Conservation (phyloP, 2,329 filamentous ascomycete genomes). For the Passalora sequoiae region DNA sequence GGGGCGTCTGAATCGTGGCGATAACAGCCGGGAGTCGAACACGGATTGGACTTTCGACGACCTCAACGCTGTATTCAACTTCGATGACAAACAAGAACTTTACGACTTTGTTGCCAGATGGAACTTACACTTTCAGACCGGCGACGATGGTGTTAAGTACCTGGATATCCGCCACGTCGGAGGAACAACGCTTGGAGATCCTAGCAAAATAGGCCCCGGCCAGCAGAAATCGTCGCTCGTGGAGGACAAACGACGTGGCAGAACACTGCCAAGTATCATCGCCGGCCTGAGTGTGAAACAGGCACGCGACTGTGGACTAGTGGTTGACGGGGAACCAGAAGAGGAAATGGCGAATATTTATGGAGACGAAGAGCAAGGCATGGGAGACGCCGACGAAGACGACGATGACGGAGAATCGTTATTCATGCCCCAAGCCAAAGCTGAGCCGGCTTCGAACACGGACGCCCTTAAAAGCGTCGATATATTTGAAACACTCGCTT, state of each 20-base stretch:
- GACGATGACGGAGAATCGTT: slow-evolving; percentile 36
- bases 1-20: slow-evolving; percentile 6
- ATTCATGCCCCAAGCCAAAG: slow-evolving; percentile 37
- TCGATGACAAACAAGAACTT: slow-evolving; percentile 53
- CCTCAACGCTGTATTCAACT: slow-evolving; percentile 49
- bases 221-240: slow-evolving; percentile 46
- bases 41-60: slow-evolving; percentile 54
- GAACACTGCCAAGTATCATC: slow-evolving; percentile 54
- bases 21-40: slow-evolving; percentile 32
- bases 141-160: slow-evolving; percentile 38
- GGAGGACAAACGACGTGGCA: slow-evolving; percentile 53
- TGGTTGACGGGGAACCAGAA: slow-evolving; percentile 41
- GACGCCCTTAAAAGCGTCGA: too few species aligned
- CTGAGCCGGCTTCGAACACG: too few species aligned
- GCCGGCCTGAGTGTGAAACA: slow-evolving; percentile 51
- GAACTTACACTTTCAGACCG: slow-evolving; percentile 46
- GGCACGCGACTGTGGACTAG: slow-evolving; percentile 46
- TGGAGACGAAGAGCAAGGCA: slow-evolving; percentile 3
- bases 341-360: slow-evolving; percentile 30
- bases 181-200: slow-evolving; percentile 30
- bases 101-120: slow-evolving; percentile 51
- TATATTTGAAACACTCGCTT: too few species aligned
- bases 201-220: slow-evolving; percentile 27
- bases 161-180: slow-evolving; percentile 50
- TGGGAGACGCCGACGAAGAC: slow-evolving; percentile 30